Conservation (phyloP, 768 basidiomycete genomes). For the Hericium erinaceus region DNA sequence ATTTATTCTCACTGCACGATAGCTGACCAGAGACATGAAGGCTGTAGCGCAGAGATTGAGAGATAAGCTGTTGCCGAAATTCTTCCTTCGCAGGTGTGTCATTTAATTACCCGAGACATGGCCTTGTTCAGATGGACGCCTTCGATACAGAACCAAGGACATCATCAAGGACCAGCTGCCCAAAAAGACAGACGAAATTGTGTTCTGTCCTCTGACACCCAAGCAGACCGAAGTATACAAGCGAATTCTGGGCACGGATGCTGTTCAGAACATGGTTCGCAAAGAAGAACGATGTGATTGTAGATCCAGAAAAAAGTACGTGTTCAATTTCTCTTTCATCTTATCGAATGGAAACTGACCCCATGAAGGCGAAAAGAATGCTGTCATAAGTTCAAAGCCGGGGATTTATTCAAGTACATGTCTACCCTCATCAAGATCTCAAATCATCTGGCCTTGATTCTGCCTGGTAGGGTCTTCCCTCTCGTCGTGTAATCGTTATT, state of each 20-base stretch:
- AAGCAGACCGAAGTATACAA: constrained; percentile 70
- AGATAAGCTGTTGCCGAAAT: constrained; percentile 64
- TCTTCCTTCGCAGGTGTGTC: constrained; percentile 70
- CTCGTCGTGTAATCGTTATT: not conserved
- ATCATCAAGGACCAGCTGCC: constrained; percentile 79
- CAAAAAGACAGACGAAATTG: constrained; percentile 80
- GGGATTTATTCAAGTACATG: constrained; percentile 66
- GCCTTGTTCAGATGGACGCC: not conserved
- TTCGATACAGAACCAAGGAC: constrained; percentile 51
- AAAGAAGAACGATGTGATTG: constrained; percentile 73
- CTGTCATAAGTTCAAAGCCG: constrained; percentile 34
- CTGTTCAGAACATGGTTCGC: constrained; percentile 61
- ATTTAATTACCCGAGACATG: not conserved
- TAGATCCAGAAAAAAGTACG: constrained; percentile 45
- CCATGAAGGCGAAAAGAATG: constrained; percentile 49
- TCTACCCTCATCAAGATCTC: constrained; percentile 79
- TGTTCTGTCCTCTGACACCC: constrained; percentile 82
- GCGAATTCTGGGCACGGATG: constrained; percentile 49
- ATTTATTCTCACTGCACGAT: not conserved
- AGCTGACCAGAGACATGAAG: not conserved
- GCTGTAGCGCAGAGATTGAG: constrained; percentile 50
- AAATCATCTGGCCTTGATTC: constrained; percentile 80
- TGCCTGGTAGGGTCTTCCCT: constrained; percentile 48
- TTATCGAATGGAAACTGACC: constrained; percentile 12
- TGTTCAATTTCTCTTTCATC: not conserved